Percentiles rank a stretch among this genome's conserved stretches.
phyloP scores from a whole-genome alignment of 371 early-diverging fungal species.

The Rhizopus arrhizus region DNA sequence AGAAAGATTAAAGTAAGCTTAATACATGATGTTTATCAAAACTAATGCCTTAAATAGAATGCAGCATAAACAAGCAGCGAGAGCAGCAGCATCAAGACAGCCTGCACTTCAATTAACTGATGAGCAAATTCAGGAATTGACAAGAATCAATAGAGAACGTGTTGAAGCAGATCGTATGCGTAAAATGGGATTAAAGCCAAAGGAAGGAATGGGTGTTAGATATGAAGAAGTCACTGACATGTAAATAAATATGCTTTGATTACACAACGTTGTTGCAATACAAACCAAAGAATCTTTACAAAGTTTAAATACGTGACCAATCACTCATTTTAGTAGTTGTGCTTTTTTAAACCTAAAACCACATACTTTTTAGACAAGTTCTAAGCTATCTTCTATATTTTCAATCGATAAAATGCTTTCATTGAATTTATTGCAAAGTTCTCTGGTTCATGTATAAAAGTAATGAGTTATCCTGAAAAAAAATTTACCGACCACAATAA shows the following conservation, averaged over 20 bases:
- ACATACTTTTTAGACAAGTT: too few relatives aligned
- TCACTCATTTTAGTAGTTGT: too few relatives aligned
- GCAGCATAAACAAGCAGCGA: slow-evolving; percentile 34
- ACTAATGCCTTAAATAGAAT: slow-evolving; percentile 9
- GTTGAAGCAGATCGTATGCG: slow-evolving; percentile 69
- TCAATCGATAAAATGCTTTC: too few relatives aligned
- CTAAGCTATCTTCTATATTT: too few relatives aligned
- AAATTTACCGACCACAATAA: too few relatives aligned
- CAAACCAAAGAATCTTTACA: too few relatives aligned
- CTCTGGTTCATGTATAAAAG: too few relatives aligned
- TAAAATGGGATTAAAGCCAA: slow-evolving; percentile 62
- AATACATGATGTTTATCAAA: background rate
- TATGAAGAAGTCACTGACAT: slow-evolving; percentile 36
- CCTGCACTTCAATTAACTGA: slow-evolving; percentile 47
- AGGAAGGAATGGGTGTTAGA: slow-evolving; percentile 53
- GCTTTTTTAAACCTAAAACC: too few relatives aligned
- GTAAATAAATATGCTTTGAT: background rate
- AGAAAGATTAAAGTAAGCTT: slow-evolving; percentile 45
- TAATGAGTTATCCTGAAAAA: too few relatives aligned
- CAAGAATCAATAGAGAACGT: slow-evolving; percentile 66
- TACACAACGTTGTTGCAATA: too few relatives aligned
- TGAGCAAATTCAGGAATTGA: slow-evolving; percentile 65
- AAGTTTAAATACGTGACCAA: too few relatives aligned
- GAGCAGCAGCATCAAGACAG: slow-evolving; percentile 28
- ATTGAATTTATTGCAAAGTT: too few relatives aligned